Evolutionary conservation across 2,329 filamentous ascomycete species (phyloP).

Genomic region (Dothideomycetidae sp.): DNA sequence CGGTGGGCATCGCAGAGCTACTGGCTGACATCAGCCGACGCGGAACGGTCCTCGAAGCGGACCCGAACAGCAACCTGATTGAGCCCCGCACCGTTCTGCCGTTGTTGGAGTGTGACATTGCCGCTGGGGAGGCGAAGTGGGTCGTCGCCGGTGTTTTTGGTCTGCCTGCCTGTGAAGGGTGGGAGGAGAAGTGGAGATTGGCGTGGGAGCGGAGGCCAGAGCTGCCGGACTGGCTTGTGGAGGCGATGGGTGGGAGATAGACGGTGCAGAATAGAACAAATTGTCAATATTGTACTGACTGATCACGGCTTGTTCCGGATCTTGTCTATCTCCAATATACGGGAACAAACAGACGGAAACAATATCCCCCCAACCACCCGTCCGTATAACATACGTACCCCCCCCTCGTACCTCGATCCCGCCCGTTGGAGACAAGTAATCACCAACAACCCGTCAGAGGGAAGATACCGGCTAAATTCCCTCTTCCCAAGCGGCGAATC

Average conservation of each 20-base stretch:
- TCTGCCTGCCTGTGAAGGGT: slow-evolving; percentile 44
- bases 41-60: slow-evolving; percentile 57
- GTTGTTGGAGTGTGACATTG: slow-evolving; percentile 48
- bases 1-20: slow-evolving; percentile 37
- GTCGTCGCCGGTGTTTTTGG: slow-evolving; percentile 60
- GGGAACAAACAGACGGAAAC: too few relatives aligned
- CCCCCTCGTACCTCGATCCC: too few relatives aligned
- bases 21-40: slow-evolving; percentile 25
- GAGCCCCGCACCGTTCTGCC: slow-evolving; percentile 60
- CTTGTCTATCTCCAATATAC: too few relatives aligned
- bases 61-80: slow-evolving; percentile 65
- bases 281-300: too few relatives aligned
- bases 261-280: too few relatives aligned
- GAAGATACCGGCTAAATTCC: too few relatives aligned
- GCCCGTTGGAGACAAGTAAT: too few relatives aligned
- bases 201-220: slow-evolving; percentile 25
- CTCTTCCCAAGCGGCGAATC: too few relatives aligned
- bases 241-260: slow-evolving; percentile 9
- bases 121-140: slow-evolving; percentile 45
- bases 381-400: too few relatives aligned
- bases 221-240: slow-evolving; percentile 17
- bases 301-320: too few relatives aligned
- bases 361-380: too few relatives aligned
- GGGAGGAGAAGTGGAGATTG: slow-evolving; percentile 40
- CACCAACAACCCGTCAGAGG: too few relatives aligned